Evolutionary conservation across 257 asterid genomes (phyloP).

Genomic region (Ophiorrhiza pumila): DNA sequence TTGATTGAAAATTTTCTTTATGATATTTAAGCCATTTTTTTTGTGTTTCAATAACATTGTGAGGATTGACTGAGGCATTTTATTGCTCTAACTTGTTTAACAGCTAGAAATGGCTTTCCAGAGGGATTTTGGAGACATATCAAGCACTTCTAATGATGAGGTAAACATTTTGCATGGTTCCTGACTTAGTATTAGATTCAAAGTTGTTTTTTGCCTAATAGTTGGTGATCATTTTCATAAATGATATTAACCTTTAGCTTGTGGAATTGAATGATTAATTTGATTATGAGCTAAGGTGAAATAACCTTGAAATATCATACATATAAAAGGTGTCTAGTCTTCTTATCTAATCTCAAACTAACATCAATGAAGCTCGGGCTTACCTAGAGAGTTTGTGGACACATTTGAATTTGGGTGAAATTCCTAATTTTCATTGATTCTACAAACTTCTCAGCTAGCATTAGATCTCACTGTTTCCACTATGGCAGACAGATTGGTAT

Average conservation of each 20-base stretch:
- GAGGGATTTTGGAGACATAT: constrained; percentile 59
- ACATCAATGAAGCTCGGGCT: not conserved
- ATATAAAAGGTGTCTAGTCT: not conserved
- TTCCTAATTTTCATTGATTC: not conserved
- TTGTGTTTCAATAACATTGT: constrained; percentile 1
- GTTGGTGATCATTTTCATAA: not conserved
- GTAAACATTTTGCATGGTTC: constrained; percentile 33
- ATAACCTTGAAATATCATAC: not conserved
- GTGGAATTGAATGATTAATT: not conserved
- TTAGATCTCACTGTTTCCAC: not conserved
- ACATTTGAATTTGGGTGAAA: not conserved
- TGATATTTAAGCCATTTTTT: not conserved
- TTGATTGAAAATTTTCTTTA: not conserved
- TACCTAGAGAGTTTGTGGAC: not conserved
- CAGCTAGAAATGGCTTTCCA: constrained; percentile 88
- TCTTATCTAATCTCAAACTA: not conserved
- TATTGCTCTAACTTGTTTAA: constrained; percentile 23
- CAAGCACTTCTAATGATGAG: constrained; percentile 68
- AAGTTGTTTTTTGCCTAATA: not conserved
- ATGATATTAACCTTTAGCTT: not conserved
- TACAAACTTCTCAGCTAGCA: not conserved
- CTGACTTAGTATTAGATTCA: not conserved
- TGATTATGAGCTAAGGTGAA: not conserved
- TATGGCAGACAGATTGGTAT: not conserved
- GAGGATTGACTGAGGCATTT: constrained; percentile 26